A percentile compares a stretch with the other conserved stretches of the same genome.
Evolutionary conservation across 768 basidiomycete species (phyloP).

Genomic region (Paxillus ammoniavirescens): DNA sequence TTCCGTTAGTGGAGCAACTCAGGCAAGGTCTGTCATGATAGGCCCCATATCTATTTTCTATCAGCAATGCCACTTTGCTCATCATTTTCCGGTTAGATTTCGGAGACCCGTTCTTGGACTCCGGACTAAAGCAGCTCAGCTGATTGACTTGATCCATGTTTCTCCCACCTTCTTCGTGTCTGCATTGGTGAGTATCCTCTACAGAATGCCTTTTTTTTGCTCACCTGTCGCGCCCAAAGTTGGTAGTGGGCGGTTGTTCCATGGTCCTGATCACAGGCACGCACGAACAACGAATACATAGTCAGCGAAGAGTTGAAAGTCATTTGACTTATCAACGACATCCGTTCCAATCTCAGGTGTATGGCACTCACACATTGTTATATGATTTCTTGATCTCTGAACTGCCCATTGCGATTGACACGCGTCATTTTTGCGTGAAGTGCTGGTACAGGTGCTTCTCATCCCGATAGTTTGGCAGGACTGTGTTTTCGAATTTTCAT

Average conservation of each 20-base stretch:
- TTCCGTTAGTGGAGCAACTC: slow-evolving; percentile 47
- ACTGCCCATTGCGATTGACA: neutral
- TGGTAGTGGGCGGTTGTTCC: too few relatives aligned
- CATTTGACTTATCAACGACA: neutral
- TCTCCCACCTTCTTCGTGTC: neutral
- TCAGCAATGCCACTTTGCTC: neutral
- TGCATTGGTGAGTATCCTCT: slow-evolving; percentile 7
- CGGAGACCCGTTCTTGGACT: slow-evolving; percentile 54
- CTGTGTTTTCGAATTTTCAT: too few relatives aligned
- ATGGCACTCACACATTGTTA: neutral
- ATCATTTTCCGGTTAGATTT: slow-evolving; percentile 37
- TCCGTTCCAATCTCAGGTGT: slow-evolving; percentile 4
- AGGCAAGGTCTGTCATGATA: slow-evolving; percentile 45
- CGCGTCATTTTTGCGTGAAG: neutral
- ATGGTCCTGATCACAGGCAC: neutral
- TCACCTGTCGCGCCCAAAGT: slow-evolving; percentile 5
- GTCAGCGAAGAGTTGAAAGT: neutral
- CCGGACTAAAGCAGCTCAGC: slow-evolving; percentile 26
- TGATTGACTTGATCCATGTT: slow-evolving; percentile 3
- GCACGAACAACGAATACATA: neutral
- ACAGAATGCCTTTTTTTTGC: neutral
- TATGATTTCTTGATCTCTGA: neutral
- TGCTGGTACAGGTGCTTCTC: too few relatives aligned
- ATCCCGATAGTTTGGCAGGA: too few relatives aligned
- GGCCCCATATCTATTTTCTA: neutral